Percentiles rank a stretch among this genome's conserved stretches.
phyloP scores from a whole-genome alignment of 257 asterid genomes.

The Galeopsis tetrahit region DNA sequence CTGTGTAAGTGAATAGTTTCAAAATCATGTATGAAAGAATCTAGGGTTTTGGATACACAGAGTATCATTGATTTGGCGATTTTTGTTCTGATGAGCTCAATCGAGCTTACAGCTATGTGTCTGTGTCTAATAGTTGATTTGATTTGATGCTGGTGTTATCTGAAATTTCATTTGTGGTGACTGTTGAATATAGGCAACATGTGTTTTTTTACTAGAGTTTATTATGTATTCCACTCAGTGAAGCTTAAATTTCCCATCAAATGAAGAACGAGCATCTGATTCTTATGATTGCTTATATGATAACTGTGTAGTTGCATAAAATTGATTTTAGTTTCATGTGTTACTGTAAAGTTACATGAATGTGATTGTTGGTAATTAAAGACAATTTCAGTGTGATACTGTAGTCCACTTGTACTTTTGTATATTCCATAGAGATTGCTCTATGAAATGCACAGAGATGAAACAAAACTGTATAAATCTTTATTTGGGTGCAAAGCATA shows the following conservation, averaged over 20 bases:
- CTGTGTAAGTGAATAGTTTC: neutral
- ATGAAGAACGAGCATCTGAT: constrained; percentile 1
- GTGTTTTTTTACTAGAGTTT: neutral
- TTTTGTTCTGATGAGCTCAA: neutral
- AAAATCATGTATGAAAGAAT: neutral
- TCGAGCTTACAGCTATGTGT: neutral
- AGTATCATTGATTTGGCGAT: neutral
- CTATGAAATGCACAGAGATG: neutral
- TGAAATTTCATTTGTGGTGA: constrained; percentile 3
- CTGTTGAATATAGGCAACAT: neutral
- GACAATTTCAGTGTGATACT: neutral
- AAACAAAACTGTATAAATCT: neutral
- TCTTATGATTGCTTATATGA: neutral
- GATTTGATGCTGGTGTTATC: neutral
- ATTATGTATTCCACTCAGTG: neutral
- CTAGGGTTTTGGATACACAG: neutral
- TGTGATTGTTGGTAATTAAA: constrained; percentile 23
- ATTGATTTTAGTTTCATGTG: constrained; percentile 13
- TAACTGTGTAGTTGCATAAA: constrained; percentile 9
- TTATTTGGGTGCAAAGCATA: neutral
- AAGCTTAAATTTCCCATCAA: constrained; percentile 5
- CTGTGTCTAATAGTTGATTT: neutral
- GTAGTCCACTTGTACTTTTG: neutral
- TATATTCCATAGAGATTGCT: constrained; percentile 1
- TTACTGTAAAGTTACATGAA: neutral